Evolutionary conservation across 768 basidiomycete genomes (phyloP).

Genomic region (Leccinum disarticulatum): DNA sequence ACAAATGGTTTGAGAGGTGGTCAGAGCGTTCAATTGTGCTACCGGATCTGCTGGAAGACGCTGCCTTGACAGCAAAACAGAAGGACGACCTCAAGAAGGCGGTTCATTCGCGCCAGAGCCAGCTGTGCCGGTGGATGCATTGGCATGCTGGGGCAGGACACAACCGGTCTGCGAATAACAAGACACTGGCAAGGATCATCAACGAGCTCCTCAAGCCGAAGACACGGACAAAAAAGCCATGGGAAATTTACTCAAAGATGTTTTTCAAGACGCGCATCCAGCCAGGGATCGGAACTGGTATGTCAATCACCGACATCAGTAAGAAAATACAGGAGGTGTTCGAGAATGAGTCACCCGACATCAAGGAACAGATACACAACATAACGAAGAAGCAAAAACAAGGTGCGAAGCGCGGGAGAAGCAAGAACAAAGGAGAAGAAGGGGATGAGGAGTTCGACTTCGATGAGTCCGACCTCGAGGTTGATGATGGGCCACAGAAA

Average conservation of each 20-base stretch:
- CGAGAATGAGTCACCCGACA: neutral
- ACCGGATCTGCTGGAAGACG: neutral
- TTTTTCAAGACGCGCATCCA: neutral
- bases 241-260: neutral
- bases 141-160: neutral
- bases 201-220: neutral
- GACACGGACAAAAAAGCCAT: neutral
- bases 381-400: neutral
- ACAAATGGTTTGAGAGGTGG: slow-evolving; percentile 5
- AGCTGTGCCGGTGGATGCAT: neutral
- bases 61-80: neutral
- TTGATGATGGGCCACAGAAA: neutral
- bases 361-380: neutral
- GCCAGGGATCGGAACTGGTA: neutral
- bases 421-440: neutral
- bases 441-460: neutral
- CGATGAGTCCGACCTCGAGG: neutral
- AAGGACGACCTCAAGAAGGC: neutral
- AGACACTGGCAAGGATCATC: neutral
- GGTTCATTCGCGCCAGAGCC: neutral
- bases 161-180: neutral
- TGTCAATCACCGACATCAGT: neutral
- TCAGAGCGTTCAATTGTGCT: neutral
- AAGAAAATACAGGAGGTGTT: neutral
- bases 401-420: neutral